phyloP scores from a whole-genome alignment of 148 eudicot genomes.

The Fagopyrum tataricum region DNA sequence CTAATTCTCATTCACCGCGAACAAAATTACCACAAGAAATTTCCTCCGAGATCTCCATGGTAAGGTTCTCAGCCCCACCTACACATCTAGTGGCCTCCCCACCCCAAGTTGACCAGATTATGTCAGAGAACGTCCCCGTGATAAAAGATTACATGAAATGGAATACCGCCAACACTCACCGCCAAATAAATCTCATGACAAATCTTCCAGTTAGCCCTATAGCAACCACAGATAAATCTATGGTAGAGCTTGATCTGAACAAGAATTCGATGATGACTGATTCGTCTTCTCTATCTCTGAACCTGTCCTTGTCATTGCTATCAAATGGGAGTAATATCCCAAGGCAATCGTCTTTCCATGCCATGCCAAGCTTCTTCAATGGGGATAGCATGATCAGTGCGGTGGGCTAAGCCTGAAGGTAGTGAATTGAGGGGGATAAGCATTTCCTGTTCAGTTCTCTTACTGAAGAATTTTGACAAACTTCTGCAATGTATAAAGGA shows the following conservation, averaged over 20 bases:
- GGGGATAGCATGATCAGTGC: conserved; percentile 45
- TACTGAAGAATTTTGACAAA: conserved; percentile 4
- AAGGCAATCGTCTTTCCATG: conserved; percentile 18
- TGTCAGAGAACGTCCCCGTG: not conserved
- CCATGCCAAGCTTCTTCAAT: conserved; percentile 28
- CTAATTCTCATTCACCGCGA: not conserved
- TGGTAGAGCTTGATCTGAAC: conserved; percentile 21
- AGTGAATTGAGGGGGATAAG: not conserved
- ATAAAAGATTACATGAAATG: conserved; percentile 12
- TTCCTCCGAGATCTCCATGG: conserved; percentile 8
- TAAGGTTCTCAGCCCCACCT: not conserved
- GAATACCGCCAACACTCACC: not conserved
- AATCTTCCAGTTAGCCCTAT: conserved; percentile 25
- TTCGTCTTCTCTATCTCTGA: conserved; percentile 30
- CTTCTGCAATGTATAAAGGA: conserved; percentile 5
- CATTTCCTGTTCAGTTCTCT: not conserved
- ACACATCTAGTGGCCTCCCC: not conserved
- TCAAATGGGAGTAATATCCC: conserved; percentile 6
- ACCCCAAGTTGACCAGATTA: conserved; percentile 12
- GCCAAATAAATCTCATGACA: conserved; percentile 12
- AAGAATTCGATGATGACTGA: conserved; percentile 16
- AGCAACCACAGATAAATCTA: conserved; percentile 13
- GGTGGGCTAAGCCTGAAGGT: conserved; percentile 22
- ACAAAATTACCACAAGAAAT: not conserved
- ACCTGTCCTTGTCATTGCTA: conserved; percentile 38